These are phyloP conservation scores for Chalciporus piperatus DNA, from an alignment of 768 basidiomycete genomes.

Conservation along the genomic window DNA sequence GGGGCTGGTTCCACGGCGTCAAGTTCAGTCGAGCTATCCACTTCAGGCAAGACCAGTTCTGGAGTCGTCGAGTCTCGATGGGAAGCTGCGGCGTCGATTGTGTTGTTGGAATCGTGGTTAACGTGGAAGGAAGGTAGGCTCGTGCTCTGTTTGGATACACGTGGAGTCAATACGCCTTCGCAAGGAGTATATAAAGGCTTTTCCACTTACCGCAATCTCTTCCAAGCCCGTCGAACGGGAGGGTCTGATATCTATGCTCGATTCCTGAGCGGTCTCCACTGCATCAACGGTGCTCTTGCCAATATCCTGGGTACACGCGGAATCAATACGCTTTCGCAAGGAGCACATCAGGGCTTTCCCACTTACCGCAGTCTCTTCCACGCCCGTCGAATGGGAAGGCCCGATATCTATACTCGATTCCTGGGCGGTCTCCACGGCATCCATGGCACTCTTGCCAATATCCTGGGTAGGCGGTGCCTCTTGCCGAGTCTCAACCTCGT, in stretches of 20 bases:
- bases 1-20: background rate
- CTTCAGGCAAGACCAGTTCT: slow-evolving; percentile 19
- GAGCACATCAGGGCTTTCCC: background rate
- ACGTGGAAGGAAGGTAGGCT: background rate
- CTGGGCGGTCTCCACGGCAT: background rate
- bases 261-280: background rate
- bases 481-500: background rate
- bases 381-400: background rate
- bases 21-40: background rate
- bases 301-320: no score
- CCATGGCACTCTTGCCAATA: background rate
- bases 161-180: background rate
- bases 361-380: background rate
- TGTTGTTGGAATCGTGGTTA: background rate
- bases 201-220: background rate
- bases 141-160: slow-evolving; percentile 3
- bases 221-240: background rate
- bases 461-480: background rate
- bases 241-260: background rate
- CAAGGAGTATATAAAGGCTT: background rate
- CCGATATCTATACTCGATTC: background rate
- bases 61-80: background rate
- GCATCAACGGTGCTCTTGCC: background rate
- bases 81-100: background rate
- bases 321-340: background rate